These are phyloP conservation scores for Calonectria multiphialidica DNA, from an alignment of 2,329 filamentous ascomycete species.

Conservation along the genomic window DNA sequence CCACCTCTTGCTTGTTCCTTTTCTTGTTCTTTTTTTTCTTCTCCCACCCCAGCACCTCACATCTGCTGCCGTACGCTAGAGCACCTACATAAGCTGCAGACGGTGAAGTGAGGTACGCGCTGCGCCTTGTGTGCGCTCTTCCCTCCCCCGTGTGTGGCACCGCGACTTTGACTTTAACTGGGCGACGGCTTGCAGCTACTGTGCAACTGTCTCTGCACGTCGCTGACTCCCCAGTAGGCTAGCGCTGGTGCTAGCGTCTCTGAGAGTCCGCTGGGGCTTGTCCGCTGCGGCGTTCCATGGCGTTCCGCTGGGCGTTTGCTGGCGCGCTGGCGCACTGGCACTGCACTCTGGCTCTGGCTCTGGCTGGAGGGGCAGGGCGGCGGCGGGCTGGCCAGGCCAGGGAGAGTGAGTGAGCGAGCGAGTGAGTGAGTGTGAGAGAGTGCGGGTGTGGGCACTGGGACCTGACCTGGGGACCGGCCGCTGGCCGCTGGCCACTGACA, in stretches of 20 bases:
- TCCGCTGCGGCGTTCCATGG: not conserved
- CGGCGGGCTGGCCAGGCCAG: too few species aligned
- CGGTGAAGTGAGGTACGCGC: not conserved
- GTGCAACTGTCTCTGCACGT: conserved; percentile 7
- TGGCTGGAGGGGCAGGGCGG: not conserved
- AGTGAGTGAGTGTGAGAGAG: not conserved
- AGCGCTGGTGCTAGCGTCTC: not conserved
- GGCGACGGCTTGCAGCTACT: not conserved
- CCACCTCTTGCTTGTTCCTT: not conserved
- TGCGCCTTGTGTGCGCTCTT: not conserved
- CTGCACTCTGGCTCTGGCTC: not conserved
- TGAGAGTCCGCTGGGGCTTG: conserved; percentile 5
- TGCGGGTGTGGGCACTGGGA: not conserved
- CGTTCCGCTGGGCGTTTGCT: not conserved
- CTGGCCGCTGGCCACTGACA: not conserved
- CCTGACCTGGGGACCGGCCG: not conserved
- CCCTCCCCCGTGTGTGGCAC: not conserved
- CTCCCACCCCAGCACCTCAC: not conserved
- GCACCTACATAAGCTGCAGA: not conserved
- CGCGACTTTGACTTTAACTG: not conserved
- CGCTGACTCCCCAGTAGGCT: conserved; percentile 2
- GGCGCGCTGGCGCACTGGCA: not conserved
- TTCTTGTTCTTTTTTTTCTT: not conserved
- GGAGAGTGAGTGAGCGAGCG: too few species aligned
- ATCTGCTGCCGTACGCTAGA: not conserved